Percentiles rank a stretch among this genome's conserved stretches.
Evolutionary conservation across 2,329 filamentous ascomycete genomes (phyloP).

Genomic region (Scedosporium boydii): DNA sequence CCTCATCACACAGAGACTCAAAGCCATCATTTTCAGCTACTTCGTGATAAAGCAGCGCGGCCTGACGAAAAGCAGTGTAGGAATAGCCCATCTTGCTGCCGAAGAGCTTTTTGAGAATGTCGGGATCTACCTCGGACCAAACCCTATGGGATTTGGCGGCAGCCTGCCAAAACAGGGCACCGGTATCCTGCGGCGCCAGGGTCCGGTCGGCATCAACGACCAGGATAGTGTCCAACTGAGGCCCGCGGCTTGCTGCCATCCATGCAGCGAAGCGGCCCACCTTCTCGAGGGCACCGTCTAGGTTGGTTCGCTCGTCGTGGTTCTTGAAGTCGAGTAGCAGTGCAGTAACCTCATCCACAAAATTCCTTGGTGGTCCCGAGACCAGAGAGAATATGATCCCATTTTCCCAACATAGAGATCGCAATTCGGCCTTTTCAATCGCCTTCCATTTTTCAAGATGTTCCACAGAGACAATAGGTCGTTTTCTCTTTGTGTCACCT

Average conservation of each 20-base stretch:
- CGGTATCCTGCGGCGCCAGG: constrained; percentile 38
- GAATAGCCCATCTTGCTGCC: constrained; percentile 35
- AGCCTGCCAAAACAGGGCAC: constrained; percentile 37
- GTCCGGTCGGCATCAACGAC: constrained; percentile 52
- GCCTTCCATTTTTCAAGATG: neutral
- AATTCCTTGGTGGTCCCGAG: neutral
- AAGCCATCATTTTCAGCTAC: constrained; percentile 24
- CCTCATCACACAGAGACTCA: constrained; percentile 16
- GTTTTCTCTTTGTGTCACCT: constrained; percentile 23
- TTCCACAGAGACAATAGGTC: neutral
- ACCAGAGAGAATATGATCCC: neutral
- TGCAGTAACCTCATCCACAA: neutral
- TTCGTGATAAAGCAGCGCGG: constrained; percentile 42
- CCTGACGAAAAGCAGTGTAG: constrained; percentile 45
- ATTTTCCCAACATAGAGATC: neutral
- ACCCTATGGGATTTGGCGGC: neutral
- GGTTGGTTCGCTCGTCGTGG: neutral
- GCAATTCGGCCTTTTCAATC: neutral
- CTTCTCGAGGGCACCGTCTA: neutral
- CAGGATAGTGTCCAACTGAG: constrained; percentile 31
- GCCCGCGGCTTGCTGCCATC: constrained; percentile 16
- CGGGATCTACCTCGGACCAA: neutral
- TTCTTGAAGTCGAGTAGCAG: neutral
- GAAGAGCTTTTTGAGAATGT: constrained; percentile 36
- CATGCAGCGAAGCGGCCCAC: neutral